Evolutionary conservation across 192 early-diverging fungal genomes (phyloP), one percentile per base, ranked within the genome.

Genomic region (Jimgerdemannia flammicorona): DNA sequence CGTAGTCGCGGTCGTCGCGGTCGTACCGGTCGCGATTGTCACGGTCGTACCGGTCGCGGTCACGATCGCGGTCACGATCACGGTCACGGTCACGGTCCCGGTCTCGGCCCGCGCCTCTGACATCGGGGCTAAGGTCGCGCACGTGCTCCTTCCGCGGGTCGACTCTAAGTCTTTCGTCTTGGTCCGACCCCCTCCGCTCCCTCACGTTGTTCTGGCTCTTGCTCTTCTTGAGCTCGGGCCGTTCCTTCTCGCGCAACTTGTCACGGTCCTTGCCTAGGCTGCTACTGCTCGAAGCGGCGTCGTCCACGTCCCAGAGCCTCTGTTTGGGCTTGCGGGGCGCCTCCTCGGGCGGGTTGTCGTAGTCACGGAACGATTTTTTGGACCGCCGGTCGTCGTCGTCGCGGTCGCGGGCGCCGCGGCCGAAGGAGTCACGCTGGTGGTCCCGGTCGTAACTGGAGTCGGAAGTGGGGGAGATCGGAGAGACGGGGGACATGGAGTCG

Each of bases 251-350:
- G 49, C 49, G 49, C 14, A 59, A 14, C 8, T 14, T 6, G 49
- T 59, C 49, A 2, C 49, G 49, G 49, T 59, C 29, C 29, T 29
- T 59, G 49, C 49, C 49, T 6, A 59, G 49, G 49, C 49, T 59
- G 8, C 8, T 6, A 2, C 49, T 59, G 49, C 49, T 59, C 49
- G 49, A 59, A 2, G 49, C 49, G 8, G 49, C 67, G 18, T 68
- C 67, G 40, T 68, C 67, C 19, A 40, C 40, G 67, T 68, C 40
- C 67, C 67, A 68, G 6, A 68, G 67, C 9, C 67, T 7, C 67
- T 68, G 67, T 1, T 41, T 20, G 67, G 67, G 67, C 40, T 41
- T 20, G 29, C 67, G 67, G 9, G 67, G 19, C 40, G 7, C 67
- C 7, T 41, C 67, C 9, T 7, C 40, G 49, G 49, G 49, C 8